These are phyloP conservation scores for Picochlorum costavermella DNA, from an alignment of 139 green algal genomes.

Conservation along the genomic window DNA sequence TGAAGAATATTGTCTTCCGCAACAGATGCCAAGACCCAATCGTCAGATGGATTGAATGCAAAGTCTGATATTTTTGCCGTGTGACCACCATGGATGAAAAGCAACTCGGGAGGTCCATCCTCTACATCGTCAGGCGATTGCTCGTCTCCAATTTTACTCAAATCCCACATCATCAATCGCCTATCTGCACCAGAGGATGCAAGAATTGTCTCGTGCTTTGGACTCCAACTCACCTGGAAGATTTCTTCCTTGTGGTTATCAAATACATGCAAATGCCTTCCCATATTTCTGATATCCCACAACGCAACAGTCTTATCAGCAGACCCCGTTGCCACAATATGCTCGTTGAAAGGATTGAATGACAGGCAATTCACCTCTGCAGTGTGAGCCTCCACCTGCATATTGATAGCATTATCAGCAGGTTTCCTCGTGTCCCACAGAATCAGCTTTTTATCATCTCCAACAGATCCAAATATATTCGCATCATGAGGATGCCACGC, in stretches of 20 bases:
- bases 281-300: constrained; percentile 89
- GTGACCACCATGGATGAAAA: constrained; percentile 93
- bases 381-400: constrained; percentile 62
- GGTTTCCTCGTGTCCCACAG: constrained; percentile 88
- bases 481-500: constrained; percentile 89
- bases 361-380: constrained; percentile 97
- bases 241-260: constrained; percentile 92
- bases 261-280: constrained; percentile 84
- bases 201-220: constrained; percentile 92
- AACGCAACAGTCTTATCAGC: constrained; percentile 92
- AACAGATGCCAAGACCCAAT: constrained; percentile 93
- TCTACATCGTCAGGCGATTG: constrained; percentile 88
- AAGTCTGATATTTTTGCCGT: constrained; percentile 93
- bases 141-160: constrained; percentile 90
- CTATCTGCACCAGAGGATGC: constrained; percentile 89
- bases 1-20: constrained; percentile 99
- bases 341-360: constrained; percentile 98
- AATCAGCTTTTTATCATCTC: constrained; percentile 92
- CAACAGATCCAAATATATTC: constrained; percentile 91
- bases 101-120: constrained; percentile 91
- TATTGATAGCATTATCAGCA: constrained; percentile 10
- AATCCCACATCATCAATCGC: constrained; percentile 96
- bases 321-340: constrained; percentile 87
- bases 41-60: constrained; percentile 81
- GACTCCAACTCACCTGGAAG: constrained; percentile 92